Evolutionary conservation across 2,329 filamentous ascomycete genomes (phyloP).

Genomic region (Aspergillus brasiliensis): DNA sequence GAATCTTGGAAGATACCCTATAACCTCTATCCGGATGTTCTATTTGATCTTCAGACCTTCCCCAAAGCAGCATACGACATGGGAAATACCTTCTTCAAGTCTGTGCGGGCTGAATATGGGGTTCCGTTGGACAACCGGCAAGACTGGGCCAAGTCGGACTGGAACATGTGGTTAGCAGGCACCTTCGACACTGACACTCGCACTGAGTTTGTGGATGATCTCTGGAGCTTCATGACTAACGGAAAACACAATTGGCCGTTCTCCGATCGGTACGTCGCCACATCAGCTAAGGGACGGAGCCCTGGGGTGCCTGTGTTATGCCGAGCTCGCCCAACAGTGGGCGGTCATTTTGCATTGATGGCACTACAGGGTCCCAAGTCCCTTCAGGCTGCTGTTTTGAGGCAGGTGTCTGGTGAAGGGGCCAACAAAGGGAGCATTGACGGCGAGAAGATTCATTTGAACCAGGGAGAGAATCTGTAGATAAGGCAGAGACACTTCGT

Average conservation of each 20-base stretch:
- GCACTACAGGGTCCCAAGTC: slow-evolving; percentile 37
- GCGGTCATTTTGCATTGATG: slow-evolving; percentile 47
- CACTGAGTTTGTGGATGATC: slow-evolving; percentile 41
- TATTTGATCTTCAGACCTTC: slow-evolving; percentile 44
- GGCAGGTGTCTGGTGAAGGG: not conserved
- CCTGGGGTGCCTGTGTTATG: slow-evolving; percentile 38
- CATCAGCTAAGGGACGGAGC: slow-evolving; percentile 31
- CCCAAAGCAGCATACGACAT: slow-evolving; percentile 38
- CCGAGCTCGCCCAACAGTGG: slow-evolving; percentile 46
- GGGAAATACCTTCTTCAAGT: slow-evolving; percentile 40
- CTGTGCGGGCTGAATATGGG: slow-evolving; percentile 39
- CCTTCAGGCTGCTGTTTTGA: slow-evolving; percentile 21
- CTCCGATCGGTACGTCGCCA: slow-evolving; percentile 45
- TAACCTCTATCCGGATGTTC: slow-evolving; percentile 46
- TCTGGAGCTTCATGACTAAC: slow-evolving; percentile 48
- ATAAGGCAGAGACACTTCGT: not conserved
- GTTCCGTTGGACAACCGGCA: slow-evolving; percentile 44
- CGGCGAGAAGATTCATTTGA: not conserved
- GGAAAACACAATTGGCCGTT: slow-evolving; percentile 49
- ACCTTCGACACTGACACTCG: slow-evolving; percentile 33
- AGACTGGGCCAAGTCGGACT: slow-evolving; percentile 48
- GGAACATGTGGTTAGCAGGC: slow-evolving; percentile 48
- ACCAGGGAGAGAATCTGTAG: slow-evolving; percentile 22
- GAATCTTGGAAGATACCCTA: slow-evolving; percentile 43
- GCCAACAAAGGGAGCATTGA: not conserved